Conservation (phyloP, 1,139 yeast genomes). For the Debaryomyces sp. region DNA sequence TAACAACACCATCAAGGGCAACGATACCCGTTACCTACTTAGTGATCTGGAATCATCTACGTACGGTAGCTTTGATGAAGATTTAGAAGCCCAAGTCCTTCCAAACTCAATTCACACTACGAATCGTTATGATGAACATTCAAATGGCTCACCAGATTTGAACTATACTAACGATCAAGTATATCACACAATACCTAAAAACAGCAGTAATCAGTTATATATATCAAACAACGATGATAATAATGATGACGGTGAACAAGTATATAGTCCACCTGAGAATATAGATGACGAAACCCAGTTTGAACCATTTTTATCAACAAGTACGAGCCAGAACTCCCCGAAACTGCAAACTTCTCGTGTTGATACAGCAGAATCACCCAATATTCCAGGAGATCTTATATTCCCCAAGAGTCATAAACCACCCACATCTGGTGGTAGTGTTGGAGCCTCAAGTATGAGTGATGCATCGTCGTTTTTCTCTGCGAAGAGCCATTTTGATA, state of each 20-base stretch:
- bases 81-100: conserved; percentile 17
- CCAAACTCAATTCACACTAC: neutral
- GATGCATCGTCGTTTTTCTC: conserved; percentile 17
- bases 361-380: neutral
- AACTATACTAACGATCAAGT: neutral
- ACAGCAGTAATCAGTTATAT: neutral
- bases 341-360: conserved; percentile 3
- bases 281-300: neutral
- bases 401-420: neutral
- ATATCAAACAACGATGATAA: neutral
- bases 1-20: conserved; percentile 29
- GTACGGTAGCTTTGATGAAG: conserved; percentile 24
- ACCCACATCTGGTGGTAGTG: neutral
- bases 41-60: conserved; percentile 21
- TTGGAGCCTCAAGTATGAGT: neutral
- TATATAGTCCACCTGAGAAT: neutral
- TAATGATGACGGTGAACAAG: neutral
- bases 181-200: neutral
- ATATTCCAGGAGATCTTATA: neutral
- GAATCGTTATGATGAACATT: neutral
- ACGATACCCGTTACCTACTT: conserved; percentile 17
- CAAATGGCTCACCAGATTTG: neutral
- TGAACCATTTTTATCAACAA: conserved; percentile 3
- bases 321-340: conserved; percentile 8
- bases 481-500: conserved; percentile 14